phyloP scores from a whole-genome alignment of 2,329 filamentous ascomycete genomes.

The Bipolaris cookei region DNA sequence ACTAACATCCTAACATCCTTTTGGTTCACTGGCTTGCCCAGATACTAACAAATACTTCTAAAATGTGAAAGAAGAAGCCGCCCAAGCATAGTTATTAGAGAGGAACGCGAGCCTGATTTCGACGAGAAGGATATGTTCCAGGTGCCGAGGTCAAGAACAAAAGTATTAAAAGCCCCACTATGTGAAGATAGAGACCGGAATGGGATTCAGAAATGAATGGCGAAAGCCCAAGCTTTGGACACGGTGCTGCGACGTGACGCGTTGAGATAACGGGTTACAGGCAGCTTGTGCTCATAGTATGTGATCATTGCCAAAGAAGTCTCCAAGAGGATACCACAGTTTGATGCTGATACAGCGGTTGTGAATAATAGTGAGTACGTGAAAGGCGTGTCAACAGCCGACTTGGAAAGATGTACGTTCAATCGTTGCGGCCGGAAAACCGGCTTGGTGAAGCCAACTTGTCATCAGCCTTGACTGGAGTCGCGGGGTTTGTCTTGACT shows the following conservation, averaged over 20 bases:
- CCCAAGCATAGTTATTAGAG: conserved; percentile 18
- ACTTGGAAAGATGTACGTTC: conserved; percentile 10
- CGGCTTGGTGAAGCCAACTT: conserved; percentile 33
- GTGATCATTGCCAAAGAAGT: conserved; percentile 27
- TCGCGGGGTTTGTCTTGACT: conserved; percentile 43
- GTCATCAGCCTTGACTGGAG: conserved; percentile 42
- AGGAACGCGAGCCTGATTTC: conserved; percentile 18
- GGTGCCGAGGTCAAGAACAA: conserved; percentile 20
- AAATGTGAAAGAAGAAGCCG: conserved; percentile 30
- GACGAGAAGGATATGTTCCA: conserved; percentile 32
- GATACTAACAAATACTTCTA: conserved; percentile 39
- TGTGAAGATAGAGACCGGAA: conserved; percentile 17
- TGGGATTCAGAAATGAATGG: conserved; percentile 27
- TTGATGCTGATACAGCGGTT: conserved; percentile 37
- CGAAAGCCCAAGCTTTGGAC: conserved; percentile 1
- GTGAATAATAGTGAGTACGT: conserved; percentile 41
- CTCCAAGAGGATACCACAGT: conserved; percentile 28
- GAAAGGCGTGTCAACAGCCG: conserved; percentile 20
- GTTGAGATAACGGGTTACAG: conserved; percentile 21
- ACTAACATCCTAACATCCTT: conserved; percentile 35
- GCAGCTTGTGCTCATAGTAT: conserved; percentile 24
- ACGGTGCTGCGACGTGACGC: conserved; percentile 13
- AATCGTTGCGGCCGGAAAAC: conserved; percentile 37
- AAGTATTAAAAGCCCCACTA: conserved; percentile 30
- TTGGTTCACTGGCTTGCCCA: conserved; percentile 22